Base-by-base conservation (phyloP, 306 rosid genomes). In the Medicago lupulina region DNA sequence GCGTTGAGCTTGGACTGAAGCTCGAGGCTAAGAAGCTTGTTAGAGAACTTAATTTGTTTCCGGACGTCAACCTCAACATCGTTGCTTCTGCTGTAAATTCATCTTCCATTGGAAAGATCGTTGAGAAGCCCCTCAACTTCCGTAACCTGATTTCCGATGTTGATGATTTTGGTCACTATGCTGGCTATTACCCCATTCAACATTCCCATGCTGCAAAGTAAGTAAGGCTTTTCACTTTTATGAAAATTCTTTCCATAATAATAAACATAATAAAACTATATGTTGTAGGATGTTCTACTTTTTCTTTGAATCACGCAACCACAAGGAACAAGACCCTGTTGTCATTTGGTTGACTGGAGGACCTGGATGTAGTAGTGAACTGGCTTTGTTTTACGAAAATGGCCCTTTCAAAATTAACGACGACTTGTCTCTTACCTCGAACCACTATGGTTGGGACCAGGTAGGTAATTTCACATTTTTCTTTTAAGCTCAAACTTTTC, bases 321-420 rank as follows among this genome's bases (percentile, higher is more conserved):
- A 74, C 67, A 82, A 87, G 85, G 75, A 86, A 64, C 93, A 88
- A 59, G 31, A 28, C 4, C 98, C 98, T 78, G 77, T 93, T 63
- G 98, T 93, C 25, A 93, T 93, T 61, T 93, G 98, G 98, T 84
- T 91, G 84, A 88, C 98, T 6, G 97, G 98, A 77, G 97, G 98
- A 38, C 98, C 98, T 62, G 98, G 98, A 10, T 93, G 98, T 85
- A 85, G 97, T 68, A 91, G 98, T 79, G 98, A 93, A 80, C 54
- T 93, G 87, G 98, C 96, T 31, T 80, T 91, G 81, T 91, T 93
- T 73, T 93, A 93, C 53, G 98, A 91, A 70, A 93, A 93, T 55
- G 98, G 98, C 10, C 98, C 93, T 66, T 93, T 93, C 88, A 71
- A 59, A 73, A 83, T 93, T 67, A 82, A 92, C 14, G 67, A 91